Conservation (phyloP, 768 basidiomycete species). For the Leccinum boreale region DNA sequence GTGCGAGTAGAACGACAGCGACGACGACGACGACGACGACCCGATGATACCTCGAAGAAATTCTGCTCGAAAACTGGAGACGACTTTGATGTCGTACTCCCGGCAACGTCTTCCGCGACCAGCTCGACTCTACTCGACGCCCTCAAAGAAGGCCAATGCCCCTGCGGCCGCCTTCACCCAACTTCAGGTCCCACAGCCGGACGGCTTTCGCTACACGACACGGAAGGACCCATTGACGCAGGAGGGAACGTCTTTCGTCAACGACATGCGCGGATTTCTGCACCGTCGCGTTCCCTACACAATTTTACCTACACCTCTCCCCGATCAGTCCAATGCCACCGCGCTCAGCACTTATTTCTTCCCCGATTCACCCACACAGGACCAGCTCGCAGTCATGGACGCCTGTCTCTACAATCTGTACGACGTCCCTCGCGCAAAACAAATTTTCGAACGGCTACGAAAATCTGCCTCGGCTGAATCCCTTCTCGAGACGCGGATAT, state of each 20-base stretch:
- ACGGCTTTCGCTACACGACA: conserved; percentile 37
- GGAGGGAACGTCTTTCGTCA: conserved; percentile 11
- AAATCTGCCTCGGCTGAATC: conserved; percentile 39
- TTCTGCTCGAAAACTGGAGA: conserved; percentile 29
- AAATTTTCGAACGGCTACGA: conserved; percentile 66
- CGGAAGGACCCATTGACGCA: conserved; percentile 22
- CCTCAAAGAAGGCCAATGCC: conserved; percentile 52
- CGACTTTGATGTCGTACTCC: conserved; percentile 54
- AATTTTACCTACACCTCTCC: conserved; percentile 65
- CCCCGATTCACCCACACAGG: conserved; percentile 61
- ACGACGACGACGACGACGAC: too few species aligned
- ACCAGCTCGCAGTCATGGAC: conserved; percentile 72
- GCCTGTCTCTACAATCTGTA: conserved; percentile 62
- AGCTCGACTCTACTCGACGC: conserved; percentile 67
- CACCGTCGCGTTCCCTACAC: conserved; percentile 46
- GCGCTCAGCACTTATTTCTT: conserved; percentile 50
- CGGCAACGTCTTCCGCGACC: conserved; percentile 67
- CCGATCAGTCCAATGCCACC: conserved; percentile 39
- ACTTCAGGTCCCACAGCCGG: conserved; percentile 34
- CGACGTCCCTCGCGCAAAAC: conserved; percentile 63
- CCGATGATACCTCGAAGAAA: conserved; percentile 32
- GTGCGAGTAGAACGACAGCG: conserved; percentile 14
- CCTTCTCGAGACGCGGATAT: conserved; percentile 46
- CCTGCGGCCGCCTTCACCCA: conserved; percentile 47
- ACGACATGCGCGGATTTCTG: conserved; percentile 52